Evolutionary conservation across 2,329 filamentous ascomycete genomes (phyloP).

Genomic region (Chaetomium sp.): DNA sequence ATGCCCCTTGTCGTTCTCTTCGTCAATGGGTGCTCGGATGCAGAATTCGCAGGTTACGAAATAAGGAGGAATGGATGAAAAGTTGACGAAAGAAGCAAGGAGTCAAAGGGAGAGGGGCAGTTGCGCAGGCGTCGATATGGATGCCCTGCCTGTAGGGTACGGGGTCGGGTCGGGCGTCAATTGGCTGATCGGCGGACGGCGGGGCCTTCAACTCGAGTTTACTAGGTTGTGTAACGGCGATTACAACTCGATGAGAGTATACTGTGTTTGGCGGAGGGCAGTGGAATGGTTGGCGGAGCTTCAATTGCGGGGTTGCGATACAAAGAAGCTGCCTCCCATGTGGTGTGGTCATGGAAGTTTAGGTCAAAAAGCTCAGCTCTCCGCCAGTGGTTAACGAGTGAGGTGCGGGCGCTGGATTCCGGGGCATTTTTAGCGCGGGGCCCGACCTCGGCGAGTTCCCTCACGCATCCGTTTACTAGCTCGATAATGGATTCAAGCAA

Average conservation of each 20-base stretch:
- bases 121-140: slow-evolving; percentile 23
- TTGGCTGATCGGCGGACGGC: slow-evolving; percentile 28
- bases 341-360: slow-evolving; percentile 23
- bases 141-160: slow-evolving; percentile 16
- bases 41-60: neutral
- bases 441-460: slow-evolving; percentile 19
- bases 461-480: neutral
- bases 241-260: slow-evolving; percentile 13
- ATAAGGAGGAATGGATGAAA: neutral
- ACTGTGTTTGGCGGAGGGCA: slow-evolving; percentile 23
- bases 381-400: neutral
- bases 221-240: slow-evolving; percentile 25
- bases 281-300: slow-evolving; percentile 29
- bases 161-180: slow-evolving; percentile 29
- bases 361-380: neutral
- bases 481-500: neutral
- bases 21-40: slow-evolving; percentile 8
- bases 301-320: slow-evolving; percentile 36
- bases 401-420: neutral
- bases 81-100: slow-evolving; percentile 1
- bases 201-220: slow-evolving; percentile 16
- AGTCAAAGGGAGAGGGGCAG: neutral
- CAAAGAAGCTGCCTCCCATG: slow-evolving; percentile 30
- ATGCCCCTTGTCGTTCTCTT: slow-evolving; percentile 3
- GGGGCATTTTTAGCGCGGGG: slow-evolving; percentile 16